Evolutionary conservation across 164 flowering plant species (phyloP), one percentile per base, ranked within the genome.

Genomic region (Berberis thunbergii): DNA sequence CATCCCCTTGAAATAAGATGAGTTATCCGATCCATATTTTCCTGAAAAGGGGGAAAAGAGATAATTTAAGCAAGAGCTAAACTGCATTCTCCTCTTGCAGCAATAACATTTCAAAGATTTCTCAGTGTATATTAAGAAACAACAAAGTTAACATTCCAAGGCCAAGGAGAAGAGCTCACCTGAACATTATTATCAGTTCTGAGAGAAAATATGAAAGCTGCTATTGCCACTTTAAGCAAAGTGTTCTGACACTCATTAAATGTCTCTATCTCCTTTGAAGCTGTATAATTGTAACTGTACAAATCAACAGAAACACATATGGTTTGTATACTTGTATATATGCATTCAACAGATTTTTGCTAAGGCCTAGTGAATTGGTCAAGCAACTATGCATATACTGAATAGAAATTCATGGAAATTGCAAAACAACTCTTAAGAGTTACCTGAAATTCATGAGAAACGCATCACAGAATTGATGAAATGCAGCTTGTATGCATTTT

Each of bases 1-100:
- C 89, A 83, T 46, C 73, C 75, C 65, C 73, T 76, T 63, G 83
- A 73, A 64, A 87, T 72, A 3, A 86, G 60, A 56, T 67, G 63
- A 68, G 80, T 72, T 4, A 86, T 72, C 52, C 79, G 71, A 44
- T 61, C 70, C 54, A 49, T 61, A 68, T 74, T 80, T 63, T 69
- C 75, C 96, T 90, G 89, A 64, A 73, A 78, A 5, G 6, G 10
- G 41, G 42, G 38, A 55, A 55, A n/a, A 26, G 41, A 54, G 38
- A 26, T 26, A 39, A 5, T 13, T 55, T 26, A 1, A 1, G 13
- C 2, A 2, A 39, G 4, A 55, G 38, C 42, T 3, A 38, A 55
- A 26, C 2, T 1, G 6, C 11, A 55, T 4, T 55, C 8, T 55
- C 58, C 38, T 41, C 58, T 2, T 26, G 41, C 42, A 55, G 1